These are phyloP conservation scores for Plasmodiophora brassicae DNA, from an alignment of 208 protist genomes.

Conservation along the genomic window DNA sequence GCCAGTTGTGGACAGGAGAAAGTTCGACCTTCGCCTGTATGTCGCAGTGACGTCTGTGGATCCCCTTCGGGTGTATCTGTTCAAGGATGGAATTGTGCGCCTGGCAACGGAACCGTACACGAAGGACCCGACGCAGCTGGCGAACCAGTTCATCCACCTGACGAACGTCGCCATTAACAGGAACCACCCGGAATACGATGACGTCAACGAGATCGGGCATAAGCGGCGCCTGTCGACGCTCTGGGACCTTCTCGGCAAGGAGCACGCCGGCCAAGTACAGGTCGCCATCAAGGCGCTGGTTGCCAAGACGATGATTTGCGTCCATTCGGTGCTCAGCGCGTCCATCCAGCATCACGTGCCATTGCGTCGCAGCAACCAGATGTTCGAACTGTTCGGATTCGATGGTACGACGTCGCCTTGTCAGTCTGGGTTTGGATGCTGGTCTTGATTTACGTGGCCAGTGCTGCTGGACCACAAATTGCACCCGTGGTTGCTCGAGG, in stretches of 20 bases:
- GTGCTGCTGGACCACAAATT: constrained; percentile 14
- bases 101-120: constrained; percentile 39
- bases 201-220: constrained; percentile 65
- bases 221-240: constrained; percentile 36
- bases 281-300: neutral
- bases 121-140: constrained; percentile 58
- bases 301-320: constrained; percentile 27
- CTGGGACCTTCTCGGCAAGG: neutral
- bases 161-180: constrained; percentile 94
- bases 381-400: constrained; percentile 41
- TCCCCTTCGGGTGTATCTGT: constrained; percentile 53
- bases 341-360: constrained; percentile 31
- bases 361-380: neutral
- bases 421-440: neutral
- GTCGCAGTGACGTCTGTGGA: constrained; percentile 50
- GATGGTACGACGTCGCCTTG: constrained; percentile 26
- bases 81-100: constrained; percentile 45
- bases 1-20: too few relatives aligned
- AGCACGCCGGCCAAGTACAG: neutral
- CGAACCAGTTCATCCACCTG: constrained; percentile 83
- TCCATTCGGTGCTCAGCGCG: neutral
- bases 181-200: neutral
- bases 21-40: constrained; percentile 59
- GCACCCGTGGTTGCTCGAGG: constrained; percentile 12
- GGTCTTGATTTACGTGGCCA: too few relatives aligned